Conservation (phyloP, 306 rosid genomes). For the Cucurbita maxima region DNA sequence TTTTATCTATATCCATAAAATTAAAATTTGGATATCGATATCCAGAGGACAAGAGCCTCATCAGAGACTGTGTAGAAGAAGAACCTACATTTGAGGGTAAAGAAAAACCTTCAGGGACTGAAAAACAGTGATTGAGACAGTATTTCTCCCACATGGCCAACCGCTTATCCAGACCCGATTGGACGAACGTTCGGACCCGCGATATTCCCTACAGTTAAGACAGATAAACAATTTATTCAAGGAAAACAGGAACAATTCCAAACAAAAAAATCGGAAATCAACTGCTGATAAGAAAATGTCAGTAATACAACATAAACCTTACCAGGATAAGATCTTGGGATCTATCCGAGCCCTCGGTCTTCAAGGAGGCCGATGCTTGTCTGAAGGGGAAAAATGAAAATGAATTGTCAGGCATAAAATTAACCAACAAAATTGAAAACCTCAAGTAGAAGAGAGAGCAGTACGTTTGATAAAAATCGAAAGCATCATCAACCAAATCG, state of each 20-base stretch:
- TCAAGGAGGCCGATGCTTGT: constrained; percentile 39
- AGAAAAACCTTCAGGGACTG: constrained; percentile 51
- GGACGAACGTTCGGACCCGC: constrained; percentile 26
- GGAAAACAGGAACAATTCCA: not conserved
- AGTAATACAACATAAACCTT: not conserved
- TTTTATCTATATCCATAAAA: no score
- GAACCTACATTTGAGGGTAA: constrained; percentile 42
- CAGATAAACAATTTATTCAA: not conserved
- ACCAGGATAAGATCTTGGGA: constrained; percentile 54
- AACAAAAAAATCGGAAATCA: not conserved
- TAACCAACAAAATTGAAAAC: not conserved
- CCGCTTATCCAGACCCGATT: constrained; percentile 44
- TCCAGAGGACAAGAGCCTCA: not conserved
- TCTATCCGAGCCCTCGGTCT: constrained; percentile 29
- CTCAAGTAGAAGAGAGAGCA: not conserved
- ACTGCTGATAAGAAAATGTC: not conserved
- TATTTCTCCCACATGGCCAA: constrained; percentile 67
- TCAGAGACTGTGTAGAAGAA: not conserved
- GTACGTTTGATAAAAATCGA: constrained; percentile 47
- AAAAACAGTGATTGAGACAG: constrained; percentile 51
- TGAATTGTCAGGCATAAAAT: not conserved
- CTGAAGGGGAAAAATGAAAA: constrained; percentile 17
- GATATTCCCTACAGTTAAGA: constrained; percentile 36
- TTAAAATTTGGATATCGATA: not conserved
- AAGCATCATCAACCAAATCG: constrained; percentile 43